A percentile compares a stretch with the other conserved stretches of the same genome.
These are phyloP conservation scores for Colletotrichum tanaceti DNA, from an alignment of 2,329 filamentous ascomycete genomes.

Conservation along the genomic window DNA sequence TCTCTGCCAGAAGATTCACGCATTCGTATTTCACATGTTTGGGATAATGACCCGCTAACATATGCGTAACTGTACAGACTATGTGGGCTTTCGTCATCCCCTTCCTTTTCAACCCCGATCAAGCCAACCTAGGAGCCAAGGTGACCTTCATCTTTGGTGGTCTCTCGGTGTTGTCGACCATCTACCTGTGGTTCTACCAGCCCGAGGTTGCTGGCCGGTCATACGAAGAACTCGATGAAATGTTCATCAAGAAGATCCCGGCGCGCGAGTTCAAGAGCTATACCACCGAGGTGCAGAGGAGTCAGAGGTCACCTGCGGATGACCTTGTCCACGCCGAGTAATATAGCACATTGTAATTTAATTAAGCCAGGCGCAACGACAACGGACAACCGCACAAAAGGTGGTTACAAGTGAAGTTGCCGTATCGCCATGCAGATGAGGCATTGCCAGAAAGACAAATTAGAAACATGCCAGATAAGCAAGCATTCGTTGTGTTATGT, in stretches of 20 bases:
- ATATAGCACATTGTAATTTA: neutral
- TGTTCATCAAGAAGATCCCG: conserved; percentile 43
- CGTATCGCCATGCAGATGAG: too few species aligned
- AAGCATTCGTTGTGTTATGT: too few species aligned
- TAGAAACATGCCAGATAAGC: too few species aligned
- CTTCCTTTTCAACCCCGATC: conserved; percentile 47
- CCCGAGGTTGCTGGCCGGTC: conserved; percentile 48
- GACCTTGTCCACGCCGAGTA: neutral
- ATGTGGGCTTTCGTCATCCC: conserved; percentile 45
- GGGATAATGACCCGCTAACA: neutral
- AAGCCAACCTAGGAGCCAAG: conserved; percentile 53
- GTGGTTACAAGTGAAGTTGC: neutral
- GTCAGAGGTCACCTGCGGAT: conserved; percentile 2
- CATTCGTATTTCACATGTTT: too few species aligned
- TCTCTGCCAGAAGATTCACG: neutral
- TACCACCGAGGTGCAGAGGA: conserved; percentile 26
- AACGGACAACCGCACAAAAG: neutral
- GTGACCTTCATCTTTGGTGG: conserved; percentile 55
- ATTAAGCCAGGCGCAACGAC: neutral
- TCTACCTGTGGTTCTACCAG: conserved; percentile 50
- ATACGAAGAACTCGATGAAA: conserved; percentile 44
- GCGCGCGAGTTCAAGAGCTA: conserved; percentile 44
- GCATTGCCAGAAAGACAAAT: too few species aligned
- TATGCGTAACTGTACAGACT: neutral
- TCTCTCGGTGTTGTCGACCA: conserved; percentile 44